Conservation (phyloP, 1,139 yeast species). For the Diutina siamensis region DNA sequence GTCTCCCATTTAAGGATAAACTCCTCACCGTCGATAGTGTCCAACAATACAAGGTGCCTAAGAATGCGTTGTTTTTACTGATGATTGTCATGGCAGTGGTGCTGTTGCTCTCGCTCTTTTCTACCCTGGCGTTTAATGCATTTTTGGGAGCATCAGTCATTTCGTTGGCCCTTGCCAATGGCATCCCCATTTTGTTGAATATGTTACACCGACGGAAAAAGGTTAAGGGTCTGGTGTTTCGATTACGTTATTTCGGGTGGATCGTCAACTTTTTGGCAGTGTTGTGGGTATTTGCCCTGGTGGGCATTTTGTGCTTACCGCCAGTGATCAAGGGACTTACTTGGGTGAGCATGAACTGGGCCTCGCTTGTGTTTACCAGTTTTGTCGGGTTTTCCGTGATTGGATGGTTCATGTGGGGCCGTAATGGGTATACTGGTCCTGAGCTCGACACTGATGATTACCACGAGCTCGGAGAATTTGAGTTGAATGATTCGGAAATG, state of each 20-base stretch:
- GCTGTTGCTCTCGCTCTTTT: constrained; percentile 55
- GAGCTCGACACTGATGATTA: constrained; percentile 26
- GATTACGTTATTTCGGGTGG: constrained; percentile 53
- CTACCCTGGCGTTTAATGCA: constrained; percentile 71
- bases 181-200: constrained; percentile 59
- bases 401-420: constrained; percentile 52
- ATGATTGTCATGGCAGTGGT: constrained; percentile 51
- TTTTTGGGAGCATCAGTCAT: constrained; percentile 82
- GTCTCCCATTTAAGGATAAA: constrained; percentile 54
- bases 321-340: constrained; percentile 54
- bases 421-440: constrained; percentile 51
- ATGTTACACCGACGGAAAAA: constrained; percentile 51
- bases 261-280: constrained; percentile 48
- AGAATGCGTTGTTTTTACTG: constrained; percentile 60
- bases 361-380: constrained; percentile 44
- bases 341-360: constrained; percentile 61
- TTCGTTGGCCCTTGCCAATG: constrained; percentile 64
- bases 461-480: background rate
- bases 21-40: constrained; percentile 57
- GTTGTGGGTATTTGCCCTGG: constrained; percentile 48
- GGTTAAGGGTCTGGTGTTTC: constrained; percentile 61
- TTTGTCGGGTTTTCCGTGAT: constrained; percentile 38
- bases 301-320: constrained; percentile 60
- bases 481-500: background rate
- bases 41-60: constrained; percentile 53